These are phyloP conservation scores for Phytophthora pinifolia DNA, from an alignment of 352 stramenopile genomes.

Conservation along the genomic window DNA sequence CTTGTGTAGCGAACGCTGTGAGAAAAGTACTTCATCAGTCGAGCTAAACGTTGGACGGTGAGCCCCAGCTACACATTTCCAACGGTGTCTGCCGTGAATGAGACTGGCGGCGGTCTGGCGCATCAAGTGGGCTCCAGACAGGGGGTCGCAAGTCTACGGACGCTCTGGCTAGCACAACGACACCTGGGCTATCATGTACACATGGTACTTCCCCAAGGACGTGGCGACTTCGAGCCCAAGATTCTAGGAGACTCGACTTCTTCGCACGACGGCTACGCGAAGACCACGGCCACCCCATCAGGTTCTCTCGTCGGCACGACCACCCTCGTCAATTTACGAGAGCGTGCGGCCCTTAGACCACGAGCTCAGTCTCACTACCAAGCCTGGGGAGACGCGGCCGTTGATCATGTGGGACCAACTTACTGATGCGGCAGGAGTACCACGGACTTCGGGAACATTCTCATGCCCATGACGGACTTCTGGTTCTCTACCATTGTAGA, in stretches of 20 bases:
- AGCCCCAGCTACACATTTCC: no score
- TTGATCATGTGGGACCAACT: slow-evolving; percentile 21
- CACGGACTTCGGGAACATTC: slow-evolving; percentile 25
- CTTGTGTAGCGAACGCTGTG: no score
- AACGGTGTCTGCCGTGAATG: no score
- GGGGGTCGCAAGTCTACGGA: slow-evolving; percentile 31
- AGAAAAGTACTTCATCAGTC: no score
- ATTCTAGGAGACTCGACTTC: slow-evolving; percentile 12
- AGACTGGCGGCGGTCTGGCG: no score
- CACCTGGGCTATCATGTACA: slow-evolving; percentile 33
- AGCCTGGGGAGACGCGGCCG: slow-evolving; percentile 12
- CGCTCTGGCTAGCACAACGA: slow-evolving; percentile 28
- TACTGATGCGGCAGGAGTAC: slow-evolving; percentile 18
- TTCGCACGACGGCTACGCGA: slow-evolving; percentile 4
- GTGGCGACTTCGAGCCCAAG: slow-evolving; percentile 15
- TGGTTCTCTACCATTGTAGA: slow-evolving; percentile 12
- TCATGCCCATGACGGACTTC: slow-evolving; percentile 26
- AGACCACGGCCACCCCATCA: neutral
- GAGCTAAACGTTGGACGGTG: no score
- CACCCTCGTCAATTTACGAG: slow-evolving; percentile 7
- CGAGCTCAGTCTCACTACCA: slow-evolving; percentile 10
- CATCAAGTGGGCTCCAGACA: no score
- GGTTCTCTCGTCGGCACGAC: slow-evolving; percentile 1
- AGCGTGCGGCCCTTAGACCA: slow-evolving; percentile 6
- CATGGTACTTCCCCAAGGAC: slow-evolving; percentile 52